Percentiles rank a stretch among this genome's conserved stretches.
These are phyloP conservation scores for Berberis vulgaris DNA, from an alignment of 164 flowering plant species.

Conservation along the genomic window DNA sequence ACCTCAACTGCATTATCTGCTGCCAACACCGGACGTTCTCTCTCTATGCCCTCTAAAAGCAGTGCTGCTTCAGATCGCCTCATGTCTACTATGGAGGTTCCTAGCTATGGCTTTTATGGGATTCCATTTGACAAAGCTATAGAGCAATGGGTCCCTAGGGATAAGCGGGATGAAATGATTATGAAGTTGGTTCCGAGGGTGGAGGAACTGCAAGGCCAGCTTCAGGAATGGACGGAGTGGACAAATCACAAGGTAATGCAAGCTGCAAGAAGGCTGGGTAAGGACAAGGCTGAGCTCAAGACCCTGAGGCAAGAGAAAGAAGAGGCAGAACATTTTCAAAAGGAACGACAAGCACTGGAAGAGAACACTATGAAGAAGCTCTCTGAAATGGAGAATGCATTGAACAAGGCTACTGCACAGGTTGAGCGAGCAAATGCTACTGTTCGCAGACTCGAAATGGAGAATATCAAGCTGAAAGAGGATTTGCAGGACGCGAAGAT, in stretches of 20 bases:
- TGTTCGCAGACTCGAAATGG: constrained; percentile 54
- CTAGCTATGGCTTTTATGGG: constrained; percentile 24
- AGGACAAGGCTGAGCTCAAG: constrained; percentile 86
- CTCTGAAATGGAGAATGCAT: constrained; percentile 78
- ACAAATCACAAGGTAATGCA: constrained; percentile 97
- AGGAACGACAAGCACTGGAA: constrained; percentile 67
- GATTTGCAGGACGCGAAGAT: constrained; percentile 83
- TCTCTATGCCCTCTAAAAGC: constrained; percentile 47
- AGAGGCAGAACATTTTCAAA: constrained; percentile 70
- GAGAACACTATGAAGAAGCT: constrained; percentile 84
- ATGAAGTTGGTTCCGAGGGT: constrained; percentile 52
- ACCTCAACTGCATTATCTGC: constrained; percentile 24
- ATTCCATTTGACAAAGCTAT: constrained; percentile 39
- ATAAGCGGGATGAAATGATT: constrained; percentile 65
- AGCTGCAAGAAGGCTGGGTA: constrained; percentile 77
- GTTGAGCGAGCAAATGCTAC: constrained; percentile 55
- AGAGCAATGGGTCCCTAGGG: constrained; percentile 44
- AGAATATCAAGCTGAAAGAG: constrained; percentile 55
- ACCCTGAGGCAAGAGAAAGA: constrained; percentile 83
- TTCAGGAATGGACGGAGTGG: constrained; percentile 97
- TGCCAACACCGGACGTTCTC: constrained; percentile 67
- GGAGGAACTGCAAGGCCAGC: constrained; percentile 63
- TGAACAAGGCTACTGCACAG: constrained; percentile 62
- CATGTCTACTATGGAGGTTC: constrained; percentile 20
- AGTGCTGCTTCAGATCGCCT: constrained; percentile 22